Evolutionary conservation across 2,329 filamentous ascomycete genomes (phyloP).

Genomic region (Camptophora hylomeconis): DNA sequence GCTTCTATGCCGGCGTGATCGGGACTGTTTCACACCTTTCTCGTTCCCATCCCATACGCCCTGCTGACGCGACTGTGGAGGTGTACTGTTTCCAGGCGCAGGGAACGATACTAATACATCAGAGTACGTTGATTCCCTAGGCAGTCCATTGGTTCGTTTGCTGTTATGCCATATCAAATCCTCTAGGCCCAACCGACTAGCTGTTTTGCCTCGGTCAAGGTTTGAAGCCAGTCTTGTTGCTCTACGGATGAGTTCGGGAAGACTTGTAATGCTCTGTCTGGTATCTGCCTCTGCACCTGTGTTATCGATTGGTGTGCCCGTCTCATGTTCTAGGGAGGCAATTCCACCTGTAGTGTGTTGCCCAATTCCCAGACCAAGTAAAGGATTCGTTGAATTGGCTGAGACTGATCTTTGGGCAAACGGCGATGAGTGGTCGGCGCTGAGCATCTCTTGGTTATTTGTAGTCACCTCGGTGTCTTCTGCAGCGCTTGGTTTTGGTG

Average conservation of each 20-base stretch:
- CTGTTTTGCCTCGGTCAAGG: conserved; percentile 67
- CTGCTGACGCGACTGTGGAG: too few species aligned
- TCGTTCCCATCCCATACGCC: too few species aligned
- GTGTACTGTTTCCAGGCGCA: conserved; percentile 31
- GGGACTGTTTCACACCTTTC: conserved; percentile 16
- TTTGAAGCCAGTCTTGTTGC: conserved; percentile 78
- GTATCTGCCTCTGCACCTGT: conserved; percentile 68
- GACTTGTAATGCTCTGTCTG: conserved; percentile 77
- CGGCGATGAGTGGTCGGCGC: conserved; percentile 1
- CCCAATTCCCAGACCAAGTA: conserved; percentile 13
- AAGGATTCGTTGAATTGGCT: conserved; percentile 9
- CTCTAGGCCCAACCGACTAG: conserved; percentile 43
- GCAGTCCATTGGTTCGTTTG: conserved; percentile 12
- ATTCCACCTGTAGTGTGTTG: conserved; percentile 21
- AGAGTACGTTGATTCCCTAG: conserved; percentile 40
- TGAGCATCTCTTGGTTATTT: conserved; percentile 1
- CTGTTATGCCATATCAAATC: conserved; percentile 28
- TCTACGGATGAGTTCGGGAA: conserved; percentile 79
- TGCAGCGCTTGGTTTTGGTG: too few species aligned
- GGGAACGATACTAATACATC: conserved; percentile 56
- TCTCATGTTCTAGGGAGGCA: too few species aligned
- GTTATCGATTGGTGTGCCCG: too few species aligned
- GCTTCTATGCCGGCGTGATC: conserved; percentile 20
- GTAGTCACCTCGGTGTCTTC: too few species aligned
- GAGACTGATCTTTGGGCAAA: conserved; percentile 12